Conservation (phyloP, 768 basidiomycete species). For the Termitomyces sp. region DNA sequence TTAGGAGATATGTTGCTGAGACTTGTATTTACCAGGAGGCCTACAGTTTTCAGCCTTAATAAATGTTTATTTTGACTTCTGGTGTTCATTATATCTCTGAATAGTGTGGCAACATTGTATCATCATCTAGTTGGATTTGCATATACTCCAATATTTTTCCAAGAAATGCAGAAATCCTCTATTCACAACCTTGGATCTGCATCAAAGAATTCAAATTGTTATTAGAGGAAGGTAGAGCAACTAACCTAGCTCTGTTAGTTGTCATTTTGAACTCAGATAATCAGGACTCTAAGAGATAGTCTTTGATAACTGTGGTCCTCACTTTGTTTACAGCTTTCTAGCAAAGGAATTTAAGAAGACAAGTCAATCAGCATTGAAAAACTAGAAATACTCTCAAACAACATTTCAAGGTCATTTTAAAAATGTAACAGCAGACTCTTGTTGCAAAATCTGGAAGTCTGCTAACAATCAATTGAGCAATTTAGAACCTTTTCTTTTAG, state of each 20-base stretch:
- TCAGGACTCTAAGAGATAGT: constrained; percentile 63
- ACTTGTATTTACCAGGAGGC: no score
- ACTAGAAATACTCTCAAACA: constrained; percentile 64
- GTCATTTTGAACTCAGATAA: constrained; percentile 39
- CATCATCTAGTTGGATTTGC: constrained; percentile 42
- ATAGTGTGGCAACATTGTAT: no score
- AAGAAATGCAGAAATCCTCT: constrained; percentile 58
- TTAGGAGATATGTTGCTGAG: no score
- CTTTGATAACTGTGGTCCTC: constrained; percentile 54
- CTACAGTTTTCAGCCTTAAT: no score
- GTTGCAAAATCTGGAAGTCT: constrained; percentile 28
- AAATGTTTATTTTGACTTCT: no score
- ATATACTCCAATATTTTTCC: constrained; percentile 56
- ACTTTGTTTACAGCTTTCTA: constrained; percentile 62
- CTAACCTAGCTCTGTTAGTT: background rate
- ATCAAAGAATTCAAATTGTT: constrained; percentile 26
- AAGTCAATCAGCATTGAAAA: constrained; percentile 42
- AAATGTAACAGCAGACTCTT: constrained; percentile 46
- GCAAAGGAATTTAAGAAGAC: constrained; percentile 49
- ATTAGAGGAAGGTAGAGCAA: background rate
- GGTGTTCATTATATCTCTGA: no score
- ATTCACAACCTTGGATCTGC: constrained; percentile 52
- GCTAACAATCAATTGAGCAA: constrained; percentile 80
- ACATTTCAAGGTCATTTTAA: constrained; percentile 52
- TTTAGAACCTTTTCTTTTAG: constrained; percentile 81